Base-by-base conservation (phyloP, 2,329 filamentous ascomycete genomes). In the Ascochyta pisi region DNA sequence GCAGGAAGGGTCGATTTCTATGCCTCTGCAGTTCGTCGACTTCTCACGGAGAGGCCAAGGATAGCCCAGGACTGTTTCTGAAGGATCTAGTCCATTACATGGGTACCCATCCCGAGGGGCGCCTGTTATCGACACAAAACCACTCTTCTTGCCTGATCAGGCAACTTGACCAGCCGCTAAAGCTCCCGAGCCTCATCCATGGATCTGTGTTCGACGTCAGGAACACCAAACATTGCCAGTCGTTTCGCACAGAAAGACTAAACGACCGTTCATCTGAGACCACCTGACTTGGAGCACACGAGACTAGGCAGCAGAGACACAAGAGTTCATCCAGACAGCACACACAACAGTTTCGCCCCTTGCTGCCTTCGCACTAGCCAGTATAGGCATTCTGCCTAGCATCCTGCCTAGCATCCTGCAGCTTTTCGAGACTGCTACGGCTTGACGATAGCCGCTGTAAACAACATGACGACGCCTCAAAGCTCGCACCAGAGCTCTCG, bases 101-200 rank as follows among this genome's bases (percentile, higher is more conserved):
- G 48, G 54, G 49, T 57, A 57, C 48, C 54, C 54, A 52, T 45
- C 49, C 54, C 49, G 53, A 57, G 49, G 40, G 49, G 54, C 54
- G 55, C 50, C 45, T 27, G 55, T 35, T 35, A 50, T 58, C 55
- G 38, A 58, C 38, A 50, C 27, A 31, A 41, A 40, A 44, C 13
- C 12, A 42, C 31, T 0, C 2, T 42, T 50, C 50, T 46, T 58
- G 24, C 55, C 50, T 26, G 10, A 58, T 54, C 37, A 43, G 55
- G 55, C 46, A 58, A 46, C 5, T 57, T 35, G n/a, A 24, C 6
- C 29, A 43, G 46, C 44, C 55, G 46, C 50, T 47, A 58, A 45
- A 45, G 27, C 15, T 41, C 44, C 45, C 46, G 23, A 54, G 48
- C 49, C 49, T 50, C 44, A 31, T 31, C 27, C 27, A 29, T 12